phyloP scores from a whole-genome alignment of 1,284 basidiomycete species.

The Fomitopsis betulina region DNA sequence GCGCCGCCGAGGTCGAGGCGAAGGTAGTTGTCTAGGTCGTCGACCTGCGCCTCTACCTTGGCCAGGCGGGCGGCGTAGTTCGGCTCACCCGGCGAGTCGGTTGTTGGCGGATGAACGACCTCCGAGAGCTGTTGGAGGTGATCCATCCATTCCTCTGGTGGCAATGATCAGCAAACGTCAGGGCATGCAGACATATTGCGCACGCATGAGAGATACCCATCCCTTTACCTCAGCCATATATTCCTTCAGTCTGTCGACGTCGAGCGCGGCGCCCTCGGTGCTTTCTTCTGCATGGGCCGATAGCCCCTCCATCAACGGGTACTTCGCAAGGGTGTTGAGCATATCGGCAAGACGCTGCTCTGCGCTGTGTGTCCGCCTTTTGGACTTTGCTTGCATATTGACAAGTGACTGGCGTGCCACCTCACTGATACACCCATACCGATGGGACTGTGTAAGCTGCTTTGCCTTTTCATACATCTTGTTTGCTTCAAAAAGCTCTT shows the following conservation, averaged over 20 bases:
- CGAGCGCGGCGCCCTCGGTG: not conserved
- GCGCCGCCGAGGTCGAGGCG: not conserved
- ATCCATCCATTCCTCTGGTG: not conserved
- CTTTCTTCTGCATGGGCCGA: not conserved
- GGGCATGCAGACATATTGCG: not conserved
- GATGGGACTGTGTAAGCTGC: constrained; percentile 7
- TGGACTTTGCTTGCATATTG: constrained; percentile 4
- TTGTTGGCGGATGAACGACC: not conserved
- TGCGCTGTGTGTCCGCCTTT: not conserved
- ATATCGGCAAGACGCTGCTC: constrained; percentile 7
- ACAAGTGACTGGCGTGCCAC: constrained; percentile 7
- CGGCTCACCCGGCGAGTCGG: not conserved
- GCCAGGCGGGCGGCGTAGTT: constrained; percentile 5
- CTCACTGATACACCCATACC: constrained; percentile 7
- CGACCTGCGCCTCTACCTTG: not conserved
- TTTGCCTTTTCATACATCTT: constrained; percentile 6
- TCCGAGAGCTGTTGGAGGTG: not conserved
- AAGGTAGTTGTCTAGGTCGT: constrained; percentile 1
- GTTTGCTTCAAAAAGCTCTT: not conserved
- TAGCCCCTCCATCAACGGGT: not conserved
- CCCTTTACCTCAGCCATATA: not conserved
- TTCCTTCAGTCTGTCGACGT: not conserved
- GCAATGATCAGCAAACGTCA: not conserved
- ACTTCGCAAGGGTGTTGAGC: constrained; percentile 3
- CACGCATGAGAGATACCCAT: not conserved